phyloP scores from a whole-genome alignment of 257 asterid genomes.

The Solanum piurae region DNA sequence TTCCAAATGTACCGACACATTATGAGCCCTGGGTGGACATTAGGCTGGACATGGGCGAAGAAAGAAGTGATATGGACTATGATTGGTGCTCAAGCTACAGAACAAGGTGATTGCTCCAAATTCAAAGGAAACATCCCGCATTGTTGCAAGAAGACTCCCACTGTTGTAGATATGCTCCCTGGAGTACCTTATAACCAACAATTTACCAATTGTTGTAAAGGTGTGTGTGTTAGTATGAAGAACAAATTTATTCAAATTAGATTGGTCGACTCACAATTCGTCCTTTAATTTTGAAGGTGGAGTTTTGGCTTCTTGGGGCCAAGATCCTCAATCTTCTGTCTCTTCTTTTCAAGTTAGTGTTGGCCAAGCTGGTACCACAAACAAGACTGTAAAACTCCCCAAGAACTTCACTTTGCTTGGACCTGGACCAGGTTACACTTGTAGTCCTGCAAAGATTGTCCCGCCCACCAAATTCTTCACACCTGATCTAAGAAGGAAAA shows the following conservation, averaged over 20 bases:
- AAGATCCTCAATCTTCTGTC: conserved; percentile 43
- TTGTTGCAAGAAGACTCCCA: conserved; percentile 62
- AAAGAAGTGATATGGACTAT: conserved; percentile 69
- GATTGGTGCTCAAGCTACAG: conserved; percentile 59
- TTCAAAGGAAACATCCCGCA: conserved; percentile 68
- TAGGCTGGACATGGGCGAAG: conserved; percentile 75
- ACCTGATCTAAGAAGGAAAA: conserved; percentile 52
- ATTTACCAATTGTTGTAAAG: conserved; percentile 61
- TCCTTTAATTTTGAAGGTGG: conserved; percentile 1
- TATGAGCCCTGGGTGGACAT: conserved; percentile 68
- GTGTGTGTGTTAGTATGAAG: conserved; percentile 8
- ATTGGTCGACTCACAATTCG: neutral
- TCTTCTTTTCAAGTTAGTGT: conserved; percentile 53
- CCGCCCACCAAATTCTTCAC: conserved; percentile 56
- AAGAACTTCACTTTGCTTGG: conserved; percentile 55
- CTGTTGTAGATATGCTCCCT: conserved; percentile 58
- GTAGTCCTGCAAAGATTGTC: conserved; percentile 66
- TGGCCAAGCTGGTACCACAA: conserved; percentile 67
- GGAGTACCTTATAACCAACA: conserved; percentile 78
- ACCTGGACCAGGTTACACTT: conserved; percentile 67
- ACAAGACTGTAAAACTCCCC: conserved; percentile 64
- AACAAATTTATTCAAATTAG: neutral
- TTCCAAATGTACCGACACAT: conserved; percentile 67
- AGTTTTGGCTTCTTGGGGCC: conserved; percentile 55
- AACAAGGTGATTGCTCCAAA: conserved; percentile 75